These are phyloP conservation scores for Casuarina glauca DNA, from an alignment of 306 rosid species.

Conservation along the genomic window DNA sequence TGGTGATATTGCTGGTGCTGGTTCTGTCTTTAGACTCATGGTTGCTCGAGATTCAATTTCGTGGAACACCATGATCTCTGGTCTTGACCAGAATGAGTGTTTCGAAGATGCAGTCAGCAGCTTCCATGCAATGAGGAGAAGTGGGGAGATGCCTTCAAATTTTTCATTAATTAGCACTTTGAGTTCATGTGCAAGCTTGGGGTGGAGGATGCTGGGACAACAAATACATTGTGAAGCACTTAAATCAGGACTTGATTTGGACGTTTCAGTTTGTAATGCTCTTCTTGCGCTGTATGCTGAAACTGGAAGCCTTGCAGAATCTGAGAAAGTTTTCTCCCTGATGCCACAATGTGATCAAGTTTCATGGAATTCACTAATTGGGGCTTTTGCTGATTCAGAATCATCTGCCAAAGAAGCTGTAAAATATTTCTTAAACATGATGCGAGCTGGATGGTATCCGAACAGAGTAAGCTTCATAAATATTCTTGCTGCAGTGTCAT, in stretches of 20 bases:
- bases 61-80: slow-evolving; percentile 85
- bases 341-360: slow-evolving; percentile 80
- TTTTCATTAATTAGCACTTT: slow-evolving; percentile 80
- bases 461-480: slow-evolving; percentile 75
- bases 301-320: slow-evolving; percentile 52
- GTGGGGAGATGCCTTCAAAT: slow-evolving; percentile 65
- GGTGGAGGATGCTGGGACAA: slow-evolving; percentile 67
- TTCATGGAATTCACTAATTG: slow-evolving; percentile 85
- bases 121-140: slow-evolving; percentile 65
- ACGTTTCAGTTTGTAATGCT: slow-evolving; percentile 88
- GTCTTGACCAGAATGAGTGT: slow-evolving; percentile 72
- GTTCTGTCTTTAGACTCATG: slow-evolving; percentile 59
- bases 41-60: slow-evolving; percentile 61
- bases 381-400: slow-evolving; percentile 67
- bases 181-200: slow-evolving; percentile 86
- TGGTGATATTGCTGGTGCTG: slow-evolving; percentile 57
- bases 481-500: slow-evolving; percentile 69
- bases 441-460: slow-evolving; percentile 67
- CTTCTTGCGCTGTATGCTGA: slow-evolving; percentile 78
- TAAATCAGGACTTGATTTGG: slow-evolving; percentile 82
- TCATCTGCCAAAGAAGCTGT: slow-evolving; percentile 52
- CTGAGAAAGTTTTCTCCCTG: slow-evolving; percentile 61
- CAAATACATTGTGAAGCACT: slow-evolving; percentile 71
- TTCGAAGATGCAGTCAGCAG: slow-evolving; percentile 66
- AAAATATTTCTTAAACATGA: slow-evolving; percentile 67